Evolutionary conservation across 345 rosid genomes (phyloP).

Genomic region (Euphorbia peplus): DNA sequence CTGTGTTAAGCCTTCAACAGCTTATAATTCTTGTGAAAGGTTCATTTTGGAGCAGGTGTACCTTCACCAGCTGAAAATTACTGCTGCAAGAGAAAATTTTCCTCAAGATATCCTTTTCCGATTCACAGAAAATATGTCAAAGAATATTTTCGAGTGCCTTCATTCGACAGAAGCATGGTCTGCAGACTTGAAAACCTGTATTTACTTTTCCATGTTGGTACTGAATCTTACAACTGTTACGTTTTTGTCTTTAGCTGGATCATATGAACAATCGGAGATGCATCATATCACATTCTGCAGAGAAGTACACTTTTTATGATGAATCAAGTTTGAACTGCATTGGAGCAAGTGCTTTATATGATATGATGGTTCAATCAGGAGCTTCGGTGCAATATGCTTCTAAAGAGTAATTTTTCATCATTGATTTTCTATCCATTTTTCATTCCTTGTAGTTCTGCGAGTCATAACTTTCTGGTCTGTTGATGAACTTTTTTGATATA

Average conservation of each 20-base stretch:
- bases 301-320: conserved; percentile 49
- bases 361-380: conserved; percentile 64
- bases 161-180: conserved; percentile 50
- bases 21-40: conserved; percentile 17
- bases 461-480: conserved; percentile 2
- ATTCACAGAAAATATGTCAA: conserved; percentile 55
- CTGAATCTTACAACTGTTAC: conserved; percentile 17
- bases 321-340: conserved; percentile 47
- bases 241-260: conserved; percentile 39
- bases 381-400: conserved; percentile 60
- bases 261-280: conserved; percentile 33
- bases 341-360: conserved; percentile 54
- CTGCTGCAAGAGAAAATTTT: conserved; percentile 44
- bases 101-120: conserved; percentile 57
- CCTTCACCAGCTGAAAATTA: conserved; percentile 43
- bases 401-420: conserved; percentile 48
- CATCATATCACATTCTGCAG: conserved; percentile 56
- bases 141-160: conserved; percentile 66
- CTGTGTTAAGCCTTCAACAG: conserved; percentile 7
- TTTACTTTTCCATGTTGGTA: conserved; percentile 14
- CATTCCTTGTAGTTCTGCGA: background rate
- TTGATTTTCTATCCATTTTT: conserved; percentile 11
- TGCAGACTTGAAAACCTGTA: conserved; percentile 3
- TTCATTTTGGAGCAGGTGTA: conserved; percentile 45
- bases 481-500: background rate